These are phyloP conservation scores for Phytophthora citricola DNA, from an alignment of 352 stramenopile genomes.

Conservation along the genomic window DNA sequence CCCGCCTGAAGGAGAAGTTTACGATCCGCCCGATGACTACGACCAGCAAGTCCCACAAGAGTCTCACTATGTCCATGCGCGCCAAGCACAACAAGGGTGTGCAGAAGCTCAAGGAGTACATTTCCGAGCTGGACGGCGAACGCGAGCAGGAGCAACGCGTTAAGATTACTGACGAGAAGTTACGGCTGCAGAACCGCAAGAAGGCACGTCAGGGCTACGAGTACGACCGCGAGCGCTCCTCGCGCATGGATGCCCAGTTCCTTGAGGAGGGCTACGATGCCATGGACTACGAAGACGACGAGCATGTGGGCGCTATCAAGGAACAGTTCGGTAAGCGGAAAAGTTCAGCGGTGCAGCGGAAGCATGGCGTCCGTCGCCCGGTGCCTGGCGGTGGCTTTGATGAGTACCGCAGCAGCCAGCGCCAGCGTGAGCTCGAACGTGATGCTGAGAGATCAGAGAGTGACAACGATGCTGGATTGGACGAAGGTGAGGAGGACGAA, in stretches of 20 bases:
- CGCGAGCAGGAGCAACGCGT: conserved; percentile 84
- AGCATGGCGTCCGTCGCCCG: conserved; percentile 46
- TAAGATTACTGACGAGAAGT: conserved; percentile 87
- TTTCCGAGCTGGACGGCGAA: conserved; percentile 85
- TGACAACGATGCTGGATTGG: conserved; percentile 52
- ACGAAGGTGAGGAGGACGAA: conserved; percentile 75
- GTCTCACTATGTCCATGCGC: conserved; percentile 89
- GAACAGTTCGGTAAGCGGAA: conserved; percentile 81
- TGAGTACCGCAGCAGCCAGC: conserved; percentile 73
- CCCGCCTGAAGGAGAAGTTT: conserved; percentile 82
- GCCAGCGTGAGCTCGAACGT: conserved; percentile 42
- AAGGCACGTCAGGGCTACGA: conserved; percentile 86
- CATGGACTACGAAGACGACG: conserved; percentile 84
- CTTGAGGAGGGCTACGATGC: conserved; percentile 81
- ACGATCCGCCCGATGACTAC: conserved; percentile 90
- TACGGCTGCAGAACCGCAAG: conserved; percentile 87
- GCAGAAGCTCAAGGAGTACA: conserved; percentile 88
- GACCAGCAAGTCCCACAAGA: conserved; percentile 86
- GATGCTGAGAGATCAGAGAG: conserved; percentile 76
- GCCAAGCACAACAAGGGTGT: conserved; percentile 91
- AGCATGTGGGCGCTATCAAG: conserved; percentile 87
- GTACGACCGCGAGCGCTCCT: conserved; percentile 72
- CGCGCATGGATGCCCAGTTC: conserved; percentile 86
- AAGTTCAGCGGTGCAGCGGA: conserved; percentile 29
- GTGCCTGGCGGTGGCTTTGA: conserved; percentile 78